phyloP scores from a whole-genome alignment of 345 rosid species.

The Tarenaya hassleriana region DNA sequence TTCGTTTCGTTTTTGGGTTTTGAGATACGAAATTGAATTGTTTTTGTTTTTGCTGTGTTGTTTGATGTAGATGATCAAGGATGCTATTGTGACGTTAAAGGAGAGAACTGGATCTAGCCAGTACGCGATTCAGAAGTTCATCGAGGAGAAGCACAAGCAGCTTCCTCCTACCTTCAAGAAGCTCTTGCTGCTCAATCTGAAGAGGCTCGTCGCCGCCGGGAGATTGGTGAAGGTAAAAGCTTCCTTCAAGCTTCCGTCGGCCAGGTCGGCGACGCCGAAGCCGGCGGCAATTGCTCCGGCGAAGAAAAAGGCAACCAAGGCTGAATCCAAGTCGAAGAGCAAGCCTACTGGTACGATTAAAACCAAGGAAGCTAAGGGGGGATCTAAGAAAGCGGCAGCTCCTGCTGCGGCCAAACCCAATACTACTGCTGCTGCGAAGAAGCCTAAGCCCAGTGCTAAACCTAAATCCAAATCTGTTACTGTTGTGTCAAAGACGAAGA shows the following conservation, averaged over 20 bases:
- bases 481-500: slow-evolving; percentile 33
- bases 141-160: slow-evolving; percentile 68
- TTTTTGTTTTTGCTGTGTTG: neutral
- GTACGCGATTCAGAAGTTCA: slow-evolving; percentile 71
- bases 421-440: slow-evolving; percentile 24
- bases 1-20: neutral
- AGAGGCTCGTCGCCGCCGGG: slow-evolving; percentile 57
- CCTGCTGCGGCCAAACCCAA: slow-evolving; percentile 29
- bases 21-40: neutral
- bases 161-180: slow-evolving; percentile 59
- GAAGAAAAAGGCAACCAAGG: slow-evolving; percentile 22
- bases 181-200: slow-evolving; percentile 54
- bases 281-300: slow-evolving; percentile 22
- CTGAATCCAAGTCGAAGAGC: slow-evolving; percentile 33
- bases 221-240: slow-evolving; percentile 65
- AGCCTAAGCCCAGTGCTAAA: slow-evolving; percentile 1
- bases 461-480: slow-evolving; percentile 24
- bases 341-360: slow-evolving; percentile 22
- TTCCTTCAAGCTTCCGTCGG: slow-evolving; percentile 63
- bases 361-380: slow-evolving; percentile 36
- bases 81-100: slow-evolving; percentile 58
- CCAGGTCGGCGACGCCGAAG: slow-evolving; percentile 18
- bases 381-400: slow-evolving; percentile 27
- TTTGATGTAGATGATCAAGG: slow-evolving; percentile 60
- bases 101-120: slow-evolving; percentile 90